Evolutionary conservation across 352 stramenopile genomes (phyloP).

Genomic region (Peronospora farinosa): DNA sequence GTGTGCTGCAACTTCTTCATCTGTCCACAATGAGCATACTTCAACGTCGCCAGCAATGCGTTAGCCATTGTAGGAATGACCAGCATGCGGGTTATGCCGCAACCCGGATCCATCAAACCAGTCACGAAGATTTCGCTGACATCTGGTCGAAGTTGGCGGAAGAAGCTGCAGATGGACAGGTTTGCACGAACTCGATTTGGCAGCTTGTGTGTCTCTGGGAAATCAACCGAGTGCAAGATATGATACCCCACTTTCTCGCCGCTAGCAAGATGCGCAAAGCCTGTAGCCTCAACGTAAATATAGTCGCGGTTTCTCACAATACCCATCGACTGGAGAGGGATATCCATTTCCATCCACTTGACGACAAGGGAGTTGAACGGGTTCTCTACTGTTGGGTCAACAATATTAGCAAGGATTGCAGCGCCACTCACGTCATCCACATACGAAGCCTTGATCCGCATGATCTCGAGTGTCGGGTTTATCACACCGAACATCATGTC

Average conservation of each 20-base stretch:
- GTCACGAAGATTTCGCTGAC: conserved; percentile 40
- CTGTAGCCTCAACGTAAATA: conserved; percentile 32
- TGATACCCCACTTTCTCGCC: conserved; percentile 33
- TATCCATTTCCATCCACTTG: conserved; percentile 42
- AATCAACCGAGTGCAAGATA: conserved; percentile 32
- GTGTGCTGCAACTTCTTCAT: conserved; percentile 36
- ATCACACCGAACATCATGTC: conserved; percentile 49
- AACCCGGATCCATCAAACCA: conserved; percentile 26
- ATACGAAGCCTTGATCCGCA: no score
- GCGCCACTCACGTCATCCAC: conserved; percentile 42
- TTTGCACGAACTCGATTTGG: conserved; percentile 42
- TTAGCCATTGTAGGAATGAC: conserved; percentile 22
- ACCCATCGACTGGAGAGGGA: conserved; percentile 35
- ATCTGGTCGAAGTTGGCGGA: conserved; percentile 34
- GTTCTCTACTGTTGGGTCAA: conserved; percentile 38
- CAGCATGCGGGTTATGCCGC: conserved; percentile 29
- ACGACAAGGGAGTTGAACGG: conserved; percentile 28
- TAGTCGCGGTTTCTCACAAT: conserved; percentile 34
- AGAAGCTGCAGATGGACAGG: conserved; percentile 39
- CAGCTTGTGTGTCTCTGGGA: conserved; percentile 27
- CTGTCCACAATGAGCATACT: conserved; percentile 29
- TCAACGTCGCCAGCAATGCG: conserved; percentile 20
- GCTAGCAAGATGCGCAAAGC: conserved; percentile 11
- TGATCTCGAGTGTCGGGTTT: conserved; percentile 38
- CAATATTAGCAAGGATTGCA: conserved; percentile 47